Base-by-base conservation (phyloP, 2,329 filamentous ascomycete genomes). In the Daldinia sp. region DNA sequence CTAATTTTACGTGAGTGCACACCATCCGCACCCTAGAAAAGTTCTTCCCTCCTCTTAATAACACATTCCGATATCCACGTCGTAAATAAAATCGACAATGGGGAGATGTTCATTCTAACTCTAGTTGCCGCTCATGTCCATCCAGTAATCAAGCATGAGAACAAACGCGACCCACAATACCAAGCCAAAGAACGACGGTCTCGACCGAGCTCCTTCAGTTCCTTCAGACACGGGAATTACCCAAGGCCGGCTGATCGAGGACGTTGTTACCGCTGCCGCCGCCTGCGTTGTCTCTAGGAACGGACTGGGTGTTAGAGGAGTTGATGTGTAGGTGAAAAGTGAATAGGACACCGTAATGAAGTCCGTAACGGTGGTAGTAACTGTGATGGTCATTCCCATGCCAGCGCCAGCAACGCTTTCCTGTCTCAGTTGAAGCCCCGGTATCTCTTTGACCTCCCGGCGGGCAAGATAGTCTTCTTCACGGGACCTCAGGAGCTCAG, bases 381-480 rank as follows among this genome's bases (percentile, higher is more conserved):
- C 56, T 1, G 70, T 72, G 9, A 58, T 49, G 1, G 64, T 61
- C 8, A 30, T 43, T 5, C 61, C 61, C 2, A 32, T 23, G 45
- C 50, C 45, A 29, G 58, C 63, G 45, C 50, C 45, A 29, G 58
- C 63, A 23, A 68, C 54, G 47, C 73, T 75, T 53, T 73, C 71
- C 50, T 73, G 69, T 11, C 70, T 68, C 19, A 75, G 48, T 13
- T 72, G 70, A 4, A 74, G 58, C 5, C 72, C 70, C 1, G 73
- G 71, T 4, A 75, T 56, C 13, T 73, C 70, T 32, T 66, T 51
- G 3, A 75, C 65, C 39, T 71, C 65, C 13, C 66, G 68, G 4
- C 73, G 72, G 23, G 71, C 72, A 5, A 75, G 71, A 48, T 75
- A 74, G 34, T 72, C 71, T 5, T 63, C 70, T 56, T 75, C 73